These are phyloP conservation scores for Trichoderma citrinoviride DNA, from an alignment of 2,329 filamentous ascomycete genomes.

Conservation along the genomic window DNA sequence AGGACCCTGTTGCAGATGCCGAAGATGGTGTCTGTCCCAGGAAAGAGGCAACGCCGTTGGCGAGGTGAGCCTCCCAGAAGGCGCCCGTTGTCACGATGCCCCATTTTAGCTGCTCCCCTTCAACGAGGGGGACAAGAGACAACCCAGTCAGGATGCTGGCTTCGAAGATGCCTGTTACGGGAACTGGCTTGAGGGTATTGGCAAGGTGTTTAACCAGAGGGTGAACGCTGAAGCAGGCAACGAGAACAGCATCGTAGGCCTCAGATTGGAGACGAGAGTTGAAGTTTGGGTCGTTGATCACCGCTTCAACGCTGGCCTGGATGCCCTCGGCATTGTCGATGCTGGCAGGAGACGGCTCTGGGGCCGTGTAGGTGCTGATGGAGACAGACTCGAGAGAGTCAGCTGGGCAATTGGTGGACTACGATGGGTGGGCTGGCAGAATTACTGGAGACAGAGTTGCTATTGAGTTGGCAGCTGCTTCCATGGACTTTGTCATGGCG, in stretches of 20 bases:
- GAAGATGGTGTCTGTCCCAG: constrained; percentile 48
- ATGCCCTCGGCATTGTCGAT: constrained; percentile 77
- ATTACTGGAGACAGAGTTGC: constrained; percentile 26
- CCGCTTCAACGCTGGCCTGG: constrained; percentile 57
- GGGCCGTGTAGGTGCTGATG: constrained; percentile 65
- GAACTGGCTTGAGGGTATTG: constrained; percentile 29
- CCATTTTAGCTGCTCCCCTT: constrained; percentile 51
- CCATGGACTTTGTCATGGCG: constrained; percentile 68
- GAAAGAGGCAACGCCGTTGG: constrained; percentile 60
- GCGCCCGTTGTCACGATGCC: constrained; percentile 87
- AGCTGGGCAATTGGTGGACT: neutral
- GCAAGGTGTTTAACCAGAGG: constrained; percentile 65
- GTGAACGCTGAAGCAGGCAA: constrained; percentile 88
- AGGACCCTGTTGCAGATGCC: neutral
- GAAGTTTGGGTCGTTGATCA: constrained; percentile 53
- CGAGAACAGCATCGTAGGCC: constrained; percentile 70
- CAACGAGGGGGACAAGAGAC: constrained; percentile 41
- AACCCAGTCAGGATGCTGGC: constrained; percentile 68
- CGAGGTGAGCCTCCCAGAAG: constrained; percentile 75
- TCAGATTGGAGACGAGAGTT: constrained; percentile 35
- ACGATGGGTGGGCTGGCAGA: constrained; percentile 42
- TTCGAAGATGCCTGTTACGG: constrained; percentile 74
- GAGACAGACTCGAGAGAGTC: constrained; percentile 37
- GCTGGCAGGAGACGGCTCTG: constrained; percentile 61
- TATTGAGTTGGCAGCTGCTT: constrained; percentile 23